These are phyloP conservation scores for Globisporangium emineosum DNA, from an alignment of 352 stramenopile genomes.

Conservation along the genomic window DNA sequence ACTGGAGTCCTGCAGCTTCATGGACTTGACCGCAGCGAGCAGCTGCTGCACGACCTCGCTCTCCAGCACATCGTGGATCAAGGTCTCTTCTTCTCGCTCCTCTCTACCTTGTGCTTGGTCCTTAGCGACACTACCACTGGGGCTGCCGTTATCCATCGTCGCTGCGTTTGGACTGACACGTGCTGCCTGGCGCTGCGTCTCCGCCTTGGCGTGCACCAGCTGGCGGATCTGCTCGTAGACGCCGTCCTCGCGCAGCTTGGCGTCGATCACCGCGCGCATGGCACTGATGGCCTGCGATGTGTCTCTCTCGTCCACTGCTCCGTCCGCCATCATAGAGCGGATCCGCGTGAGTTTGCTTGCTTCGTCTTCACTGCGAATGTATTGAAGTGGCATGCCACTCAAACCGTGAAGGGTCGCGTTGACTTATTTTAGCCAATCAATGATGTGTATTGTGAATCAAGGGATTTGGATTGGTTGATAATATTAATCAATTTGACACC, in stretches of 20 bases:
- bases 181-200: background rate
- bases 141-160: too few species aligned
- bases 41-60: constrained; percentile 77
- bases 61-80: constrained; percentile 64
- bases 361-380: too few species aligned
- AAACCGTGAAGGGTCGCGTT: too few species aligned
- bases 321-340: background rate
- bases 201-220: constrained; percentile 41
- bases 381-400: too few species aligned
- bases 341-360: background rate
- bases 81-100: constrained; percentile 22
- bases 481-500: too few species aligned
- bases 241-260: constrained; percentile 68
- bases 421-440: too few species aligned
- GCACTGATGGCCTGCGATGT: constrained; percentile 38
- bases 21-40: constrained; percentile 40
- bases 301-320: background rate
- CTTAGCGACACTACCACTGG: too few species aligned
- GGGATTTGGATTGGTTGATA: too few species aligned
- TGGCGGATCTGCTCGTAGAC: constrained; percentile 75
- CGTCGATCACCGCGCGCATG: constrained; percentile 63
- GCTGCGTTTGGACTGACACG: background rate
- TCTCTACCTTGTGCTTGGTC: too few species aligned
- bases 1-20: constrained; percentile 6
- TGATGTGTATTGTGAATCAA: too few species aligned